Base-by-base conservation (phyloP, 2,329 filamentous ascomycete species). In the Exophiala phaeomuriformis region DNA sequence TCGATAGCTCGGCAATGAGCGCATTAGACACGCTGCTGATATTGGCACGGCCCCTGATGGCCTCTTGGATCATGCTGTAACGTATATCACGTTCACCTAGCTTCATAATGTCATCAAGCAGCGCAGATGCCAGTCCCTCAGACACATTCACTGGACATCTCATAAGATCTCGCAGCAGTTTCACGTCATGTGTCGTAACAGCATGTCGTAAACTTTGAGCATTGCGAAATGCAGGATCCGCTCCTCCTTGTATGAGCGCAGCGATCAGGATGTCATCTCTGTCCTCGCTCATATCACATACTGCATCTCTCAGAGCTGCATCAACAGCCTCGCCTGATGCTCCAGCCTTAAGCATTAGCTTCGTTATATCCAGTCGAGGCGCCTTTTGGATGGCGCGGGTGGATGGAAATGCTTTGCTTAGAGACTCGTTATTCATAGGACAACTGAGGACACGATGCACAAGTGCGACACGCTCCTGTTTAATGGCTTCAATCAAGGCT, bases 281-380 rank as follows among this genome's bases (percentile, higher is more conserved):
- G 10, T 39, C 31, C 19, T 8, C 41, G 33, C 27, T 39, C 29
- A 7, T 37, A 35, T 51, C 48, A 31, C 31, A 39, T 6, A 51
- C 48, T 30, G 48, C 48, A 43, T 51, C 31, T 51, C 31, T 31
- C 12, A 51, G 39, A n/a, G 39, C 48, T 19, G 48, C 36, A 45
- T 51, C 33, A 35, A 51, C 48, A 5, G 39, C 37, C n/a, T 51
- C 48, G 10, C 48, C 48, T 7, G 36, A 51, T 19, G 48, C 48
- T 28, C 33, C 33, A 6, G 48, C 48, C 9, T 33, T 12, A 6
- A 51, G 29, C 10, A 51, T 19, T 7, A 33, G 31, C 7, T 27
- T 39, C 8, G 39, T 33, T 39, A 51, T 51, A 27, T 44, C 37
- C 36, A 51, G 48, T 8, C 48, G 48, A 10, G 29, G 12, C 7